Evolutionary conservation across 1,284 basidiomycete species (phyloP).

Genomic region (Dichomitus squalens): DNA sequence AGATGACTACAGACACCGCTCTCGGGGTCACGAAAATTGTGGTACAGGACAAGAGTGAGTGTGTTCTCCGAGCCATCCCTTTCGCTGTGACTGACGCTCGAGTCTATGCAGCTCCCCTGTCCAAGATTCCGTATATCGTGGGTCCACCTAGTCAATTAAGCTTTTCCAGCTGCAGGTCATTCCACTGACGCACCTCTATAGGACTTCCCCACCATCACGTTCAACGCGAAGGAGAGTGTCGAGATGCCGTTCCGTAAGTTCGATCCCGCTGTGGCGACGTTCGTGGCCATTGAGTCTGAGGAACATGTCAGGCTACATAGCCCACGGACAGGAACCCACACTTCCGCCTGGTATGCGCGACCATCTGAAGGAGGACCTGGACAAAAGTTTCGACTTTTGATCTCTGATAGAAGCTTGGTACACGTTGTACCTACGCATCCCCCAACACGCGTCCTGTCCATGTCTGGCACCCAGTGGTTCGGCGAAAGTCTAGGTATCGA

Average conservation of each 20-base stretch:
- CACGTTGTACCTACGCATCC: too few species aligned
- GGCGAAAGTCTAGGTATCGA: too few species aligned
- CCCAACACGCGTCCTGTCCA: too few species aligned
- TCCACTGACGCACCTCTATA: constrained; percentile 33
- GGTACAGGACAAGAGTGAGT: constrained; percentile 73
- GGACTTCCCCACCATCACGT: constrained; percentile 87
- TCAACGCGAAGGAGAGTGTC: constrained; percentile 83
- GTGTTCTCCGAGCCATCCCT: too few species aligned
- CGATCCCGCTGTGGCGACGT: background rate
- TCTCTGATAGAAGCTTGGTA: too few species aligned
- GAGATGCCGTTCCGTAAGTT: constrained; percentile 92
- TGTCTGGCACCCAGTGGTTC: too few species aligned
- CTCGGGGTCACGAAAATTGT: constrained; percentile 91
- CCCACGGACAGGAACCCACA: constrained; percentile 57
- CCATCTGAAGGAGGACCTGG: constrained; percentile 81
- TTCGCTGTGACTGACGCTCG: background rate
- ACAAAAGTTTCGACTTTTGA: constrained; percentile 85
- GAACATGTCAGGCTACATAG: constrained; percentile 57
- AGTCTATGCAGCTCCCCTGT: constrained; percentile 53
- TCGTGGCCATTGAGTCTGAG: background rate
- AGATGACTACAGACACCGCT: constrained; percentile 99
- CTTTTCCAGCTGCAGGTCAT: too few species aligned
- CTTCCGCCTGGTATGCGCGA: constrained; percentile 90
- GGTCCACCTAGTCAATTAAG: constrained; percentile 1
- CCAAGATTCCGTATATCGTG: constrained; percentile 76